Evolutionary conservation across 2,329 filamentous ascomycete genomes (phyloP).

Genomic region (Coniosporium tulheliwenetii): DNA sequence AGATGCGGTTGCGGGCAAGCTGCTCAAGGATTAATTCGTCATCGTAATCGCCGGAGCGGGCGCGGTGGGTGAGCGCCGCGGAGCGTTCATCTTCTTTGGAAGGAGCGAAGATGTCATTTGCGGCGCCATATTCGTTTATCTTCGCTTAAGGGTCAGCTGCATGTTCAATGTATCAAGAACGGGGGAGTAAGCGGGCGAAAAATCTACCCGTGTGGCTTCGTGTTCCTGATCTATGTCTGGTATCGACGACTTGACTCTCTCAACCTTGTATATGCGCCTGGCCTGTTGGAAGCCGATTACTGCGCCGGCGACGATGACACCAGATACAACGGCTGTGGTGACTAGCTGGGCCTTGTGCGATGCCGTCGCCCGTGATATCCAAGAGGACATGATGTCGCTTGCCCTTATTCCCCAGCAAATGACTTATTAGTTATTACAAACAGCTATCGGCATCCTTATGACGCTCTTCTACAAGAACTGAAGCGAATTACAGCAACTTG

Average conservation of each 20-base stretch:
- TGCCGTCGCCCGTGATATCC: conserved; percentile 26
- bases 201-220: conserved; percentile 32
- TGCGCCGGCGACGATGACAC: conserved; percentile 31
- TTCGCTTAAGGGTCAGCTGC: conserved; percentile 25
- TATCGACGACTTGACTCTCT: conserved; percentile 45
- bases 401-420: no score
- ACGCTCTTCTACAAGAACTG: no score
- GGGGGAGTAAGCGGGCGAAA: not conserved
- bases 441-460: no score
- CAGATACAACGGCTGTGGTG: conserved; percentile 48
- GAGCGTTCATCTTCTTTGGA: conserved; percentile 41
- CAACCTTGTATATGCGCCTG: conserved; percentile 36
- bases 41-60: conserved; percentile 48
- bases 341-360: conserved; percentile 45
- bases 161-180: conserved; percentile 1
- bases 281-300: conserved; percentile 43
- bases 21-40: conserved; percentile 86
- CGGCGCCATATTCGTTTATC: conserved; percentile 45
- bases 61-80: conserved; percentile 41
- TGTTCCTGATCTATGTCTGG: conserved; percentile 37
- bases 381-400: conserved; percentile 22
- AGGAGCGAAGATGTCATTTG: conserved; percentile 19
- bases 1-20: conserved; percentile 81
- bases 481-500: no score
- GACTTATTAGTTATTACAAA: no score